A percentile compares a stretch with the other conserved stretches of the same genome.
Conservation (phyloP, 495 filamentous ascomycete genomes). For the Penicillium angulare region DNA sequence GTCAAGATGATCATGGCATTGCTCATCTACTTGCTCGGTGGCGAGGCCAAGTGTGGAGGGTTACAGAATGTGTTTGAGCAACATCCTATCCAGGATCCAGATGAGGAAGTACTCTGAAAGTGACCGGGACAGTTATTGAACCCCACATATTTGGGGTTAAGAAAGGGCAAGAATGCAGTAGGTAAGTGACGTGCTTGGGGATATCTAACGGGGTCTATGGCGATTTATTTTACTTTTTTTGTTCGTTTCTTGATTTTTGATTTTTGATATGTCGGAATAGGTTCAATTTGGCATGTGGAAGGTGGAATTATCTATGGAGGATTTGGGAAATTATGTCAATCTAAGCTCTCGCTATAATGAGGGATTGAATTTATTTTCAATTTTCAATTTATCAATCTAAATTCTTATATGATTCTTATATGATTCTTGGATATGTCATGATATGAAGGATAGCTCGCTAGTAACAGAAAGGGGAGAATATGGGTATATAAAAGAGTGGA, state of each 20-base stretch:
- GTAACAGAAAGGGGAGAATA: not conserved
- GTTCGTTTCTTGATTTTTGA: no score
- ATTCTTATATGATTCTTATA: not conserved
- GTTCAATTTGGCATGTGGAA: not conserved
- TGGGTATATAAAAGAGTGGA: not conserved
- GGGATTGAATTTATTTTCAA: not conserved
- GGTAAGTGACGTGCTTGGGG: no score
- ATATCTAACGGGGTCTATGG: no score
- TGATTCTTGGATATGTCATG: not conserved
- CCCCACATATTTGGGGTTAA: no score
- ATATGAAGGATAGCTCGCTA: not conserved
- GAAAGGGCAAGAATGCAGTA: no score
- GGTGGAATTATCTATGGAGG: not conserved
- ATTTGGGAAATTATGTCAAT: not conserved
- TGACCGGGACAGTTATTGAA: no score
- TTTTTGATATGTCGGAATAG: no score
- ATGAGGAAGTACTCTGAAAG: no score
- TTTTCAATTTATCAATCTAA: not conserved
- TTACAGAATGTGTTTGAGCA: slow-evolving; percentile 22
- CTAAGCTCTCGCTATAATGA: not conserved
- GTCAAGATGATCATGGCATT: slow-evolving; percentile 20
- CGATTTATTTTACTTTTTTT: no score
- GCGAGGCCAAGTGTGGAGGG: slow-evolving; percentile 22
- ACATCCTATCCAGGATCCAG: slow-evolving; percentile 15
- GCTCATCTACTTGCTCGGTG: slow-evolving; percentile 30